Evolutionary conservation across 331 rosid genomes (phyloP).

Genomic region (Quercus phellos): DNA sequence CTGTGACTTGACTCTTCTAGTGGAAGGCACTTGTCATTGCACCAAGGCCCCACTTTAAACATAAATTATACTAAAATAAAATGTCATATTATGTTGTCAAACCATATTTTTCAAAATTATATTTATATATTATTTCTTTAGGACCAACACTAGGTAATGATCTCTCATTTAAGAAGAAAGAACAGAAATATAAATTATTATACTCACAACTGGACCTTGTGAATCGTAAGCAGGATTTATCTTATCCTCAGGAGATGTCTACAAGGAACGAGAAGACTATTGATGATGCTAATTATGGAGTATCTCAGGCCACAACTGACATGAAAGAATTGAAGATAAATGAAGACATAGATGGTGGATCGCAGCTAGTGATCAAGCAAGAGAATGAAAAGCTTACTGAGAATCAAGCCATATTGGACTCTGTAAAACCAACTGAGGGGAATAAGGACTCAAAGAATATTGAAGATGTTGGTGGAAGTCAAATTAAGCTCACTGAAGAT

Average conservation of each 20-base stretch:
- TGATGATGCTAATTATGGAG: slow-evolving; percentile 5
- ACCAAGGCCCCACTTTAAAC: not conserved
- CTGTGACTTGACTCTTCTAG: too few species aligned
- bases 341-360: slow-evolving; percentile 3
- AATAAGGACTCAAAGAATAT: not conserved
- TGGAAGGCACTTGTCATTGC: too few species aligned
- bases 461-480: not conserved
- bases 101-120: not conserved
- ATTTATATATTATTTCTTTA: not conserved
- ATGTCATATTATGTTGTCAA: not conserved
- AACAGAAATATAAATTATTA: not conserved
- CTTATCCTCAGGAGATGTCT: slow-evolving; percentile 1
- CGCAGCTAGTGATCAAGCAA: slow-evolving; percentile 2
- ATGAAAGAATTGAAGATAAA: slow-evolving; percentile 4
- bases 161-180: not conserved
- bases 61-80: not conserved
- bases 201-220: not conserved
- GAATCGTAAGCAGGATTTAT: slow-evolving; percentile 29
- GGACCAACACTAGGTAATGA: not conserved
- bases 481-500: not conserved
- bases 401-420: not conserved
- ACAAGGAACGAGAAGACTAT: not conserved
- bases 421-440: not conserved
- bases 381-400: slow-evolving; percentile 22
- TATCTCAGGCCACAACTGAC: not conserved